These are phyloP conservation scores for Metarhizium rileyi DNA, from an alignment of 2,329 filamentous ascomycete species.

Conservation along the genomic window DNA sequence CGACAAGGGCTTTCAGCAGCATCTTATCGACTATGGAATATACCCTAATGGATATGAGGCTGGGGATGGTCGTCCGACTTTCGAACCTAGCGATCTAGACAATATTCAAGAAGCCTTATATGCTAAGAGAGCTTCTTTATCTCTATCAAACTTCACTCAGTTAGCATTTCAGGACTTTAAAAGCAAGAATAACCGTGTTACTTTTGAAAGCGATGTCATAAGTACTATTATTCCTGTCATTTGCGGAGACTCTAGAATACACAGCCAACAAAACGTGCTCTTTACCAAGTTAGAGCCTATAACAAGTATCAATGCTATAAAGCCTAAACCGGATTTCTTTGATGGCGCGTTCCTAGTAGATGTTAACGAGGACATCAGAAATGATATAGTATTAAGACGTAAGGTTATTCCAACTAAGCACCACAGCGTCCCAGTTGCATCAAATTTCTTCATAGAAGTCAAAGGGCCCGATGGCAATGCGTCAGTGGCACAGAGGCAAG, in stretches of 20 bases:
- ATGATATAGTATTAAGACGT: neutral
- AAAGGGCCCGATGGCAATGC: too few species aligned
- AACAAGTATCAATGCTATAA: constrained; percentile 19
- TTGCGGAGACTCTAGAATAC: constrained; percentile 15
- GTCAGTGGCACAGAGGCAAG: constrained; percentile 15
- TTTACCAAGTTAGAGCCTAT: constrained; percentile 22
- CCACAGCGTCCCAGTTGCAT: constrained; percentile 10
- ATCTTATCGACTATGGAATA: constrained; percentile 1
- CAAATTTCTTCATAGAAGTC: too few species aligned
- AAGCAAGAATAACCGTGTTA: neutral
- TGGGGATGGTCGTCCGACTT: neutral
- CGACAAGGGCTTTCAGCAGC: constrained; percentile 1
- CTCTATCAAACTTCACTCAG: neutral
- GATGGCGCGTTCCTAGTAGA: neutral
- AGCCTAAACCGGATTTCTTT: constrained; percentile 11
- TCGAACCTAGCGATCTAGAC: neutral
- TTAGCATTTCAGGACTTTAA: neutral
- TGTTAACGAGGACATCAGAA: neutral
- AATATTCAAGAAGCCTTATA: neutral
- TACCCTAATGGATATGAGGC: neutral
- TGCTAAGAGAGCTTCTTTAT: neutral
- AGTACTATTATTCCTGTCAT: neutral
- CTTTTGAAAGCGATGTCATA: neutral
- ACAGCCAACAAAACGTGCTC: constrained; percentile 1
- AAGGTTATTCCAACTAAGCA: constrained; percentile 23